Evolutionary conservation across 306 rosid genomes (phyloP), one percentile per base, ranked within the genome.

Genomic region (Fragaria vesca): DNA sequence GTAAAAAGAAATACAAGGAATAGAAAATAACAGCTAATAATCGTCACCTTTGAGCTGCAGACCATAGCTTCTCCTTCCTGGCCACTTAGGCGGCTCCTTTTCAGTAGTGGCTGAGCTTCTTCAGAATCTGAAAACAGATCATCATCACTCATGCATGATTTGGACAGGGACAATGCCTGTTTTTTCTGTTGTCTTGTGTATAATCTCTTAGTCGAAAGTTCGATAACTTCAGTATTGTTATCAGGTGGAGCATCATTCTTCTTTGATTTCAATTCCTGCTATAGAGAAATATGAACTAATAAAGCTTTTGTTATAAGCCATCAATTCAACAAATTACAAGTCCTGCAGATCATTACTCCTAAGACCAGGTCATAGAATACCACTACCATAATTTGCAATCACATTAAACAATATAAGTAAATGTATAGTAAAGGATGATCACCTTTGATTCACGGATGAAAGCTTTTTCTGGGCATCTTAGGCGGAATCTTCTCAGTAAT

Each of bases 171-270:
- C 17, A 47, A 47, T 1, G 62, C 72, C 47, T 63, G 72, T 47
- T 63, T 75, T 30, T 17, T 75, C 50, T 48, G 72, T 48, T 20
- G 30, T 21, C 79, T 76, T 12, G 79, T 65, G 79, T 16, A 21
- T 34, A 63, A 18, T 65, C 50, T 76, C 61, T 46, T 48, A 12
- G 62, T 8, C 34, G 72, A 36, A 76, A 32, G 51, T 76, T 63
- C 48, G n/a, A 20, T 20, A n/a, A n/a, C 79, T 47, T 30, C 62
- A 62, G 65, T 24, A 48, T 72, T 18, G 28, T 63, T 46, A 13
- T 72, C 4, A 21, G 81, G 58, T 18, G 65, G 32, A 38, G 48
- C 63, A 30, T 12, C 62, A 48, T 32, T 63, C 16, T 76, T 76
- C 50, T 30, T 16, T 12, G 12, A 34, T 48, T 48, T 48, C 63